Evolutionary conservation across 495 filamentous ascomycete genomes (phyloP).

Genomic region (Trichoderma erinaceum): DNA sequence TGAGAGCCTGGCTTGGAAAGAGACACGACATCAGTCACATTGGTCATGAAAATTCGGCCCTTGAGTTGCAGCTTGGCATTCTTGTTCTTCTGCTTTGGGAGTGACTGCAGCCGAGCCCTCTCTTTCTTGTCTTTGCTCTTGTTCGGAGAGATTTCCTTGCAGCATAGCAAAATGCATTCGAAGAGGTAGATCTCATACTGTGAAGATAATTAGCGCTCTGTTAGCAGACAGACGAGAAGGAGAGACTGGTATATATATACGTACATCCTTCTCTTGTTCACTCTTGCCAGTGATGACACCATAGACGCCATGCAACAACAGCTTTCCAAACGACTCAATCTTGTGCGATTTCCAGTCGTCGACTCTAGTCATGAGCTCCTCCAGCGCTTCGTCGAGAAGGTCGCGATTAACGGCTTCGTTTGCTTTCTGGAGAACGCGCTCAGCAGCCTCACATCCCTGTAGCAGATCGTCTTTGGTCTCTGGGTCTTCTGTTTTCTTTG

Average conservation of each 20-base stretch:
- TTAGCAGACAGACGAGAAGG: slow-evolving; percentile 7
- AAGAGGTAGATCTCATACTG: slow-evolving; percentile 98
- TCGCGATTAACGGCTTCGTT: slow-evolving; percentile 88
- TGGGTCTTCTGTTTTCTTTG: slow-evolving; percentile 72
- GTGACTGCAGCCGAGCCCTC: slow-evolving; percentile 39
- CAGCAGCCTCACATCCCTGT: slow-evolving; percentile 67
- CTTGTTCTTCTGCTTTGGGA: slow-evolving; percentile 58
- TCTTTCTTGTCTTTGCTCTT: slow-evolving; percentile 72
- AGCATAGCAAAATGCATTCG: slow-evolving; percentile 90
- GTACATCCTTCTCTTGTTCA: slow-evolving; percentile 79
- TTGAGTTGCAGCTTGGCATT: slow-evolving; percentile 86
- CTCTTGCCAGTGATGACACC: slow-evolving; percentile 84
- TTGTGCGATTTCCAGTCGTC: slow-evolving; percentile 96
- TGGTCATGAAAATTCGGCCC: slow-evolving; percentile 98
- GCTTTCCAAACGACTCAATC: slow-evolving; percentile 81
- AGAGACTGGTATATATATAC: slow-evolving; percentile 26
- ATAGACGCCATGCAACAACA: slow-evolving; percentile 88
- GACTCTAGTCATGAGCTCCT: slow-evolving; percentile 74
- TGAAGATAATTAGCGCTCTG: slow-evolving; percentile 18
- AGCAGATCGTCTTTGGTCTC: slow-evolving; percentile 61
- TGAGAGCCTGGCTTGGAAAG: slow-evolving; percentile 85
- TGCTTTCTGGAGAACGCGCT: slow-evolving; percentile 69
- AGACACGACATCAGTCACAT: slow-evolving; percentile 88
- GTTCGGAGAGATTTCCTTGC: slow-evolving; percentile 86
- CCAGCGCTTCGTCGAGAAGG: slow-evolving; percentile 68